These are phyloP conservation scores for Halophytophthora polymorphica DNA, from an alignment of 352 stramenopile genomes.

Conservation along the genomic window DNA sequence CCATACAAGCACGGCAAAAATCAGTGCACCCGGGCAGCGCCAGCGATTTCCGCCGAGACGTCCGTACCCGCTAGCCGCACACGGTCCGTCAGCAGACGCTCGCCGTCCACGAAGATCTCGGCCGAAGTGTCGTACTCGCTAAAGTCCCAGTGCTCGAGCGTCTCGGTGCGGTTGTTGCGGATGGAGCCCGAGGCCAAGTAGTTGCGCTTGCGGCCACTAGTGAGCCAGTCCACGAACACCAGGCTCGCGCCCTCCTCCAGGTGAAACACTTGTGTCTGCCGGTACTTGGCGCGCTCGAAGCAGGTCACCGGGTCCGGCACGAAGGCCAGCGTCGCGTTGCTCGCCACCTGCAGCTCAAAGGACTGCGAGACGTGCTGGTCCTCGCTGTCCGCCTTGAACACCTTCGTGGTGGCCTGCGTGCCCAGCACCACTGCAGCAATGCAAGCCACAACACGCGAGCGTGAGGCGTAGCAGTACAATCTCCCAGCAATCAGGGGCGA, in stretches of 20 bases:
- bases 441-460: slow-evolving; percentile 2
- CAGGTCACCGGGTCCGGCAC: slow-evolving; percentile 80
- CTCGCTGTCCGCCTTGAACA: slow-evolving; percentile 68
- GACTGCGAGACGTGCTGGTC: slow-evolving; percentile 48
- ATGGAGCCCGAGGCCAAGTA: slow-evolving; percentile 61
- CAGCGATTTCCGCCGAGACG: too few species aligned
- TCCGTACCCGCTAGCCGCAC: slow-evolving; percentile 57
- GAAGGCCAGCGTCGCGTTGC: slow-evolving; percentile 62
- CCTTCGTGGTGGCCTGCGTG: slow-evolving; percentile 86
- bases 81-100: slow-evolving; percentile 61
- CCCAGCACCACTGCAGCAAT: slow-evolving; percentile 51
- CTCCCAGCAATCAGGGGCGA: not conserved
- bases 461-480: slow-evolving; percentile 1
- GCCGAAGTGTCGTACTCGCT: slow-evolving; percentile 65
- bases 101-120: slow-evolving; percentile 53
- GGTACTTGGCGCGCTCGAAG: slow-evolving; percentile 70
- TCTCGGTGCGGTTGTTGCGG: slow-evolving; percentile 59
- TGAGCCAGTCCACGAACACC: slow-evolving; percentile 85
- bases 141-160: slow-evolving; percentile 79
- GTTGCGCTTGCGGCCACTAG: slow-evolving; percentile 79
- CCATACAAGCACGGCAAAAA: slow-evolving; percentile 3
- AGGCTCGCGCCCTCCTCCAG: slow-evolving; percentile 48
- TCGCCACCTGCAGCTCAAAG: slow-evolving; percentile 46
- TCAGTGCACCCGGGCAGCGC: too few species aligned
- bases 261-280: slow-evolving; percentile 60